Percentiles rank a stretch among this genome's conserved stretches.
Evolutionary conservation across 208 protist species (phyloP).

Genomic region (Porcisia deanei): DNA sequence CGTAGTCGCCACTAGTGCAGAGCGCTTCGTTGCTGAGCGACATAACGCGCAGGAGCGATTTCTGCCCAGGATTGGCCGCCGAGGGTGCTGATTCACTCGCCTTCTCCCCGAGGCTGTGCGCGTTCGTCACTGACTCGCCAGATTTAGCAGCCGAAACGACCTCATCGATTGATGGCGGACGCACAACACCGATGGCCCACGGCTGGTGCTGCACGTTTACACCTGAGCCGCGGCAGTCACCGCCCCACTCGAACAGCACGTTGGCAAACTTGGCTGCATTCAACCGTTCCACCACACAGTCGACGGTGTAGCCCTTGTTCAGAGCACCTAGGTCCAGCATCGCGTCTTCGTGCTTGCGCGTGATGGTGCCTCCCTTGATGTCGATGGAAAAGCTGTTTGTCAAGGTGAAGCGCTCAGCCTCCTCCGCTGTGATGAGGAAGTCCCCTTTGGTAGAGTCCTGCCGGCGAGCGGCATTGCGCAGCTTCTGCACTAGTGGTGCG

Average conservation of each 20-base stretch:
- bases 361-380: constrained; percentile 40
- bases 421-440: constrained; percentile 26
- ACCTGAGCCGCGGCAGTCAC: constrained; percentile 47
- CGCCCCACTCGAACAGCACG: constrained; percentile 64
- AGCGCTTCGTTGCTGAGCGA: constrained; percentile 58
- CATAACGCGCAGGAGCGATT: constrained; percentile 45
- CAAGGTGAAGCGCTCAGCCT: constrained; percentile 34
- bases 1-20: constrained; percentile 69
- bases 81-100: constrained; percentile 28
- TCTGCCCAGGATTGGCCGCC: constrained; percentile 2
- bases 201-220: constrained; percentile 37
- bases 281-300: constrained; percentile 55
- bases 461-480: constrained; percentile 31
- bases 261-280: constrained; percentile 34
- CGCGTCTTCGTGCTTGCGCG: constrained; percentile 49
- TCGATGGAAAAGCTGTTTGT: constrained; percentile 46
- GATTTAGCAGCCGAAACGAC: constrained; percentile 23
- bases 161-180: constrained; percentile 47
- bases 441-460: constrained; percentile 18
- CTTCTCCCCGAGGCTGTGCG: constrained; percentile 64
- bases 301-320: constrained; percentile 63
- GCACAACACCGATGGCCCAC: constrained; percentile 60
- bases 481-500: constrained; percentile 27
- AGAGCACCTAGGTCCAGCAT: constrained; percentile 59
- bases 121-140: constrained; percentile 34